Evolutionary conservation across 2,329 filamentous ascomycete species (phyloP), one percentile per base, ranked within the genome.

Genomic region (Incumbomyces lentus): DNA sequence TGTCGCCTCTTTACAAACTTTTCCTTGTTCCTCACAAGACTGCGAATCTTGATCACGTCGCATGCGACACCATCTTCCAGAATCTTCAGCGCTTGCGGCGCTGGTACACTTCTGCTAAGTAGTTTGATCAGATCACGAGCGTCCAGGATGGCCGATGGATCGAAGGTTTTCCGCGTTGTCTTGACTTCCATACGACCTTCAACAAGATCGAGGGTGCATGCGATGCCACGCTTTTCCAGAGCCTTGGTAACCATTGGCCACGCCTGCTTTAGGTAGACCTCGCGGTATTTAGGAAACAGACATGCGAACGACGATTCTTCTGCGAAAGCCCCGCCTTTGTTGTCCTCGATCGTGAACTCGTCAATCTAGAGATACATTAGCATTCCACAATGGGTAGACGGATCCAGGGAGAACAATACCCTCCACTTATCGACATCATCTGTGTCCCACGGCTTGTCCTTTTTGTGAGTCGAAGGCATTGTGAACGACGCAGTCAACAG

Each of bases 401-500:
- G 22, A 26, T 26, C 22, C 22, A 5, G 22, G 8, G 22, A 26
- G 22, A 26, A 26, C 22, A 26, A 26, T 41, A 82, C 81, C 73
- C 88, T 90, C 88, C 88, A 96, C 66, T 95, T 94, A 69, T 96
- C 90, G 54, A 96, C 86, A 60, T 95, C 92, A 52, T 94, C 89
- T 47, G 89, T 94, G 60, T 95, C 89, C 89, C 89, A 93, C 46
- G 87, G 85, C 66, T 95, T 95, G 2, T 93, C 86, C 56, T 78
- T 83, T 52, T 95, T 84, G 68, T 95, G 80, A 55, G 84, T 94
- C 26, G 86, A 92, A 52, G 88, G 87, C 88, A 95, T 88, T 40
- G 59, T 69, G 60, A 42, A n/a, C 19, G 13, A 30, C 42, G 42
- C 42, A 45, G 42, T 45, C 42, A 37, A 22, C 22, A 45, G 42